Conservation (phyloP, 2,329 filamentous ascomycete species). For the Byssoonygena ceratinophila region DNA sequence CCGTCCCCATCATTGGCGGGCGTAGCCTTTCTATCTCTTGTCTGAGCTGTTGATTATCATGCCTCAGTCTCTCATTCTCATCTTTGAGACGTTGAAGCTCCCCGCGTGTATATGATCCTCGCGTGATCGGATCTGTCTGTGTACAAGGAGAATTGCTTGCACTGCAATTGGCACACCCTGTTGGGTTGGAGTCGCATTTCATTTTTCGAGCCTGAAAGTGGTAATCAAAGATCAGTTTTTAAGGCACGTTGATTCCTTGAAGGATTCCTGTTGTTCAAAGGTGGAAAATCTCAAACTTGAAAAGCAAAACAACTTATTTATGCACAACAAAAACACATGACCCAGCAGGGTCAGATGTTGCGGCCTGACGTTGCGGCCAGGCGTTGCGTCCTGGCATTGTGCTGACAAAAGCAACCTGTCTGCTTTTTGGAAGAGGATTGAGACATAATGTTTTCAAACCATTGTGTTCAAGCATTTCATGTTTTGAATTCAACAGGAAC, state of each 20-base stretch:
- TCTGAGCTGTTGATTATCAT: conserved; percentile 14
- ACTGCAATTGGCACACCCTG: conserved; percentile 19
- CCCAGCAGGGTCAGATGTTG: no score
- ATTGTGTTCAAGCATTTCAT: not conserved
- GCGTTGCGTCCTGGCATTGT: no score
- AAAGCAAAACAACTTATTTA: no score
- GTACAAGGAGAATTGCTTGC: conserved; percentile 16
- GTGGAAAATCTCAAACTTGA: no score
- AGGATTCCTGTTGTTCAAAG: no score
- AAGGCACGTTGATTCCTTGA: no score
- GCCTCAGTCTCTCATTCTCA: conserved; percentile 10
- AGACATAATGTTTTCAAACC: not conserved
- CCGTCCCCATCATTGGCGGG: not conserved
- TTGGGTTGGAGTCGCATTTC: conserved; percentile 19
- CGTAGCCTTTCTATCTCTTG: conserved; percentile 7
- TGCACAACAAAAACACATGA: no score
- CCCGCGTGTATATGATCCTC: conserved; percentile 19
- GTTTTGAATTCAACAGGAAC: no score
- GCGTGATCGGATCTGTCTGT: conserved; percentile 22
- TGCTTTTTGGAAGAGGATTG: no score
- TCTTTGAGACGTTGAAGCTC: conserved; percentile 11
- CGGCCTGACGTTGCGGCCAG: no score
- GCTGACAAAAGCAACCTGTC: no score
- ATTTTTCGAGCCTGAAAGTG: conserved; percentile 19
- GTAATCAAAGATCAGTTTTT: not conserved